Evolutionary conservation across 2,329 filamentous ascomycete genomes (phyloP), one percentile per base, ranked within the genome.

Genomic region (Penicillium brevicompactum): DNA sequence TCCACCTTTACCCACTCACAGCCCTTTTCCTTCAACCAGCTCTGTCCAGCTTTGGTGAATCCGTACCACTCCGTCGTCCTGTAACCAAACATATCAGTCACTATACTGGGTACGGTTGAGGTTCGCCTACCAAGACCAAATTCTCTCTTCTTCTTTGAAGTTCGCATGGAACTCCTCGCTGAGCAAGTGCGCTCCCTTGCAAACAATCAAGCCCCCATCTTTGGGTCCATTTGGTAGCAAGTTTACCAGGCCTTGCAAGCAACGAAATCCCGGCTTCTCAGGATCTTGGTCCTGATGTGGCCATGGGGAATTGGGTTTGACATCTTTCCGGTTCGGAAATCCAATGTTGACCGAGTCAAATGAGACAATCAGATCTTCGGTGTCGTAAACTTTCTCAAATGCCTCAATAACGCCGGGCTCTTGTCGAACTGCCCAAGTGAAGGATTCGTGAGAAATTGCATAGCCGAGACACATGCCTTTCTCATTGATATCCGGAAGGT

Each of bases 401-500:
- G 77, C 70, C 1, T 65, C 67, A 13, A 81, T 67, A 0, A 82
- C 76, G 2, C 75, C 78, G 9, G 76, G 75, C 65, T 81, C 79
- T 4, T 70, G 67, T 11, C 78, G 74, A 9, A 80, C 70, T 8
- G 70, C 71, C 79, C 79, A 81, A 2, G 76, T 74, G 55, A 80
- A 82, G 51, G 76, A 71, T 58, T 82, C 80, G 58, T 82, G 80
- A 2, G 74, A 69, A 3, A 78, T 73, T 0, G 73, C 78, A 48
- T 83, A 82, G 24, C 70, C 66, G 22, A 77, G 67, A 58, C 76
- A 76, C 71, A 81, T 81, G 30, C 79, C 78, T 65, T 80, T 81
- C 59, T 80, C 76, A 58, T 73, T 78, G 62, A 79, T 75, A 13
- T 67, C 55, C 4, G 72, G 72, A 0, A 75, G 65, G 13, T 70